Evolutionary conservation across 2,329 filamentous ascomycete genomes (phyloP).

Genomic region (Aspergillus aculeatinus): DNA sequence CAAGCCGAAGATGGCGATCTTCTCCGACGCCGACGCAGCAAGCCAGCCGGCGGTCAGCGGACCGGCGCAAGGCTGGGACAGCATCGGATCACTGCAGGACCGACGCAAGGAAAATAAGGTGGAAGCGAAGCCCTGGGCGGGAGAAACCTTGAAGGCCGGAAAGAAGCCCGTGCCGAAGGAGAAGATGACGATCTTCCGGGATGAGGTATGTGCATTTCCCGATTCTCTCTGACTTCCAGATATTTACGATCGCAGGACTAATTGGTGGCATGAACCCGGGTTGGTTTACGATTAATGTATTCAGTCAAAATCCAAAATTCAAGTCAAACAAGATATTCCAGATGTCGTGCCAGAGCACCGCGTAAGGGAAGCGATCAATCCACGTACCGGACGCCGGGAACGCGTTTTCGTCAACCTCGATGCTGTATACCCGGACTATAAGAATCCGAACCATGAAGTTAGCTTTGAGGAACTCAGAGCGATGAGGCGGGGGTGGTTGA

Average conservation of each 20-base stretch:
- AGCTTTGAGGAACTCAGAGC: conserved; percentile 93
- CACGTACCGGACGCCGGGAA: conserved; percentile 78
- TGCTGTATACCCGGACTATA: conserved; percentile 76
- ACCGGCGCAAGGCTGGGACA: conserved; percentile 79
- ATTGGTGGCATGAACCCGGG: conserved; percentile 58
- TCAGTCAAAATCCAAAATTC: conserved; percentile 46
- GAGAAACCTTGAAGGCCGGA: conserved; percentile 83
- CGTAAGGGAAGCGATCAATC: conserved; percentile 79
- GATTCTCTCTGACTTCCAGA: conserved; percentile 49
- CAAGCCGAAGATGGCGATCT: conserved; percentile 84
- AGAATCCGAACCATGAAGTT: conserved; percentile 69
- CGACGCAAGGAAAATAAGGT: conserved; percentile 91
- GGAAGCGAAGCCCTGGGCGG: conserved; percentile 85
- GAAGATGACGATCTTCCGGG: conserved; percentile 93
- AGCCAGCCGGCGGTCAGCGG: conserved; percentile 56
- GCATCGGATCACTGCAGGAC: conserved; percentile 79
- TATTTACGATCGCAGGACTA: conserved; percentile 98
- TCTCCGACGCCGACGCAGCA: conserved; percentile 72
- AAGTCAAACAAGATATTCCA: conserved; percentile 40
- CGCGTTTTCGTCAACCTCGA: conserved; percentile 84
- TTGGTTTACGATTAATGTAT: conserved; percentile 52
- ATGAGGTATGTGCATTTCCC: conserved; percentile 72
- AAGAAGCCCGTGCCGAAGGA: conserved; percentile 73
- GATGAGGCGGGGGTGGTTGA: conserved; percentile 65
- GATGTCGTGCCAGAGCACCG: conserved; percentile 67